These are phyloP conservation scores for Penicillium daleae DNA, from an alignment of 495 filamentous ascomycete genomes.

Conservation along the genomic window DNA sequence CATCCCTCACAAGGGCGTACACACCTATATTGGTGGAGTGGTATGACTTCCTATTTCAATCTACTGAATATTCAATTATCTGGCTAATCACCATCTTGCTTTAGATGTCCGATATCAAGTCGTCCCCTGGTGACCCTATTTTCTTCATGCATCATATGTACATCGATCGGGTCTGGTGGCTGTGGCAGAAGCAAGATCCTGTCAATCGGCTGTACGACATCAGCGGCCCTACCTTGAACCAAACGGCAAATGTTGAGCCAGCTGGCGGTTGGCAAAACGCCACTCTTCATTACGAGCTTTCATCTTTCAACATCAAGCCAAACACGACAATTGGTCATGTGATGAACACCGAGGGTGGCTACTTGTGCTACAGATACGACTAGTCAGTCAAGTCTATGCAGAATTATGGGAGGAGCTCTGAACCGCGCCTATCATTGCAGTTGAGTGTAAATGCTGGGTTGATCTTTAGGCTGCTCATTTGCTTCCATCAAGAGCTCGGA, in stretches of 20 bases:
- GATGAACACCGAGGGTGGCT: slow-evolving; percentile 42
- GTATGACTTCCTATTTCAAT: neutral
- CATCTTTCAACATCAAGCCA: slow-evolving; percentile 20
- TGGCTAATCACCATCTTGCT: too few relatives aligned
- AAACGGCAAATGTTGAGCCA: slow-evolving; percentile 23
- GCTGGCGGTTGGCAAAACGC: slow-evolving; percentile 22
- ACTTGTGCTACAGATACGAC: slow-evolving; percentile 42
- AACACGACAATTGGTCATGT: slow-evolving; percentile 28
- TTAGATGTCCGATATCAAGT: neutral
- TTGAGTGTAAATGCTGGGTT: too few relatives aligned
- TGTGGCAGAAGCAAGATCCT: too few relatives aligned
- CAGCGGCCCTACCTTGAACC: slow-evolving; percentile 21
- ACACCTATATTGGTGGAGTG: slow-evolving; percentile 9
- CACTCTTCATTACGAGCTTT: slow-evolving; percentile 22
- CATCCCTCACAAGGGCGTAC: too few relatives aligned
- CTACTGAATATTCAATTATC: neutral
- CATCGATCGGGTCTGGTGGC: slow-evolving; percentile 34
- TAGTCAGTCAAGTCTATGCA: neutral
- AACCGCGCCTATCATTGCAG: neutral
- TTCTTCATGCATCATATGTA: slow-evolving; percentile 59
- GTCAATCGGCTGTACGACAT: slow-evolving; percentile 24
- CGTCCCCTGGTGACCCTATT: slow-evolving; percentile 44
- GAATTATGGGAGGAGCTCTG: neutral
- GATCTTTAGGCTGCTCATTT: neutral
- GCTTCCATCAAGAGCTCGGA: neutral